phyloP scores from a whole-genome alignment of 2,329 filamentous ascomycete genomes.

The Botrytis porri region DNA sequence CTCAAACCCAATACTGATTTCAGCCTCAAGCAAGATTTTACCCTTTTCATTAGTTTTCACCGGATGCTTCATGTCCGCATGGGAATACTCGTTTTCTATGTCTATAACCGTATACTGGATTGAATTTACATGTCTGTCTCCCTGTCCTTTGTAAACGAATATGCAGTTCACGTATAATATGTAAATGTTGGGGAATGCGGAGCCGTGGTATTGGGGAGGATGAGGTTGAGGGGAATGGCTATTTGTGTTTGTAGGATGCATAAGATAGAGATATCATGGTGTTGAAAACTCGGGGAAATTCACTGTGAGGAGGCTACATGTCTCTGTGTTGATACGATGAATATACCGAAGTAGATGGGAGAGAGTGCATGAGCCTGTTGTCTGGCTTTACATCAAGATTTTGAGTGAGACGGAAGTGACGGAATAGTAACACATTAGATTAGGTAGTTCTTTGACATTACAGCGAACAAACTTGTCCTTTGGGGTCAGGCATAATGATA shows the following conservation, averaged over 20 bases:
- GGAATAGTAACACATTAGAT: not conserved
- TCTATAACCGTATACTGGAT: not conserved
- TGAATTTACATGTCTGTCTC: not conserved
- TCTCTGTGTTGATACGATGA: not conserved
- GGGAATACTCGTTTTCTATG: not conserved
- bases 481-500: not conserved
- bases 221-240: not conserved
- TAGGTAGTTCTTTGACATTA: not conserved
- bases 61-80: not conserved
- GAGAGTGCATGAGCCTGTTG: not conserved
- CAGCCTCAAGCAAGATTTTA: not conserved
- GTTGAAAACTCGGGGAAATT: not conserved
- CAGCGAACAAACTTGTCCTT: not conserved
- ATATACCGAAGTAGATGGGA: not conserved
- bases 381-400: not conserved
- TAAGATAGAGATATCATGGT: not conserved
- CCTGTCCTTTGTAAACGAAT: not conserved
- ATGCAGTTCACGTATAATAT: not conserved
- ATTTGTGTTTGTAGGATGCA: not conserved
- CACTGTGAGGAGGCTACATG: not conserved
- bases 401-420: not conserved
- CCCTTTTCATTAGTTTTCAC: not conserved
- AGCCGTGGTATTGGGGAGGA: not conserved
- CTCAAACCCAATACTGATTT: not conserved
- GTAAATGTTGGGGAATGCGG: too few relatives aligned